Base-by-base conservation (phyloP, 140 eudicot species). In the Ambrosia hybrid region DNA sequence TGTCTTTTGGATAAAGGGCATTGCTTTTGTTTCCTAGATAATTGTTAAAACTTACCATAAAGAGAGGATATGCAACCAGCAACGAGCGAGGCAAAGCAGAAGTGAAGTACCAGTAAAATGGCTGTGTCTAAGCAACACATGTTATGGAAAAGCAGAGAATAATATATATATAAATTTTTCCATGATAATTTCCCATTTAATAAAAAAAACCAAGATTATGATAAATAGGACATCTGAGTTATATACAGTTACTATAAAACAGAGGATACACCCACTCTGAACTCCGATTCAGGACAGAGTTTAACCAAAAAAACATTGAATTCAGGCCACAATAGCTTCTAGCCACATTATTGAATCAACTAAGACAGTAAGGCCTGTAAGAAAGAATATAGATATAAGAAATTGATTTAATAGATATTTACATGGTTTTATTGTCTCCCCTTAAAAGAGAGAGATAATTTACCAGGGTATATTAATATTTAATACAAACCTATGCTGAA, bases 251-350 rank as follows among this genome's bases (percentile, higher is more conserved):
- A 39, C 65, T 33, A 52, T 43, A 65, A 65, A 46, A 57, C 17
- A 71, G 48, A 94, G 97, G 99, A 94, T 94, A 94, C 99, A 76
- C 99, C 99, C 99, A 95, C 72, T 95, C 99, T 52, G 99, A 95
- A 85, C 99, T 95, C 79, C 85, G 82, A 57, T 95, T 95, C 77
- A 91, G 79, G 66, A 91, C 92, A 17, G 99, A 95, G 76, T 95
- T 95, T 82, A 95, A 95, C 99, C 99, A 95, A 71, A 95, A 46
- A 88, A 70, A 95, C 99, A 78, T 91, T 88, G 36, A 95, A 77
- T 67, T 95, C 99, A 71, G 99, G 97, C 99, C 99, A 95, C 77
- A 95, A 48, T 63, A 78, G 63, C 76, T 67, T 91, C 84, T 84
- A 57, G 87, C 97, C 97, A 95, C 83, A 91, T 75, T 72, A 90